These are phyloP conservation scores for Crucibulum laeve DNA, from an alignment of 768 basidiomycete genomes.

Conservation along the genomic window DNA sequence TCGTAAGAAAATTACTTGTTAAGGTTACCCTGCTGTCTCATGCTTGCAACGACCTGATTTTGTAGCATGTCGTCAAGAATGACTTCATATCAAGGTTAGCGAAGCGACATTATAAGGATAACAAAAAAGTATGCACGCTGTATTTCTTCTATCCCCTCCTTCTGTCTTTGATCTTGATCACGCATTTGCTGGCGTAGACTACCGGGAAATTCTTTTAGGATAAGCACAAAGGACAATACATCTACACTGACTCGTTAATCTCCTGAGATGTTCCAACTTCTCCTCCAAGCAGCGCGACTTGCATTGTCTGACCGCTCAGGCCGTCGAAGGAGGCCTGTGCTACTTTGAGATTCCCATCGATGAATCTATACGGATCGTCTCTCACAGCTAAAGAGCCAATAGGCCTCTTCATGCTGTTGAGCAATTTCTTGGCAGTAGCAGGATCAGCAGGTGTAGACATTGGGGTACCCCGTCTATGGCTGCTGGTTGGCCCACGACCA, in stretches of 20 bases:
- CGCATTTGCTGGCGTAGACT: slow-evolving; percentile 42
- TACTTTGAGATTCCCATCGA: not conserved
- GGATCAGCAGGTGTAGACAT: no score
- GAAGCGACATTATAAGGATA: not conserved
- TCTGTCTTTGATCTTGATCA: slow-evolving; percentile 37
- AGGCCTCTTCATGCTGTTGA: slow-evolving; percentile 20
- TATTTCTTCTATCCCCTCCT: slow-evolving; percentile 43
- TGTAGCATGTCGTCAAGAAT: slow-evolving; percentile 43
- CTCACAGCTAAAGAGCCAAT: slow-evolving; percentile 27
- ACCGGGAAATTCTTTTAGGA: not conserved
- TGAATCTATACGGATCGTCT: not conserved
- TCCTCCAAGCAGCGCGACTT: slow-evolving; percentile 34
- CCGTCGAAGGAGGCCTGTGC: slow-evolving; percentile 38
- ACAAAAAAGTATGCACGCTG: slow-evolving; percentile 28
- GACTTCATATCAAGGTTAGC: slow-evolving; percentile 20
- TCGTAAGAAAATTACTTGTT: not conserved
- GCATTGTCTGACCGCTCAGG: slow-evolving; percentile 39
- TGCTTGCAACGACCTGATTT: slow-evolving; percentile 36
- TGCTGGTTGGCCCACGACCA: no score
- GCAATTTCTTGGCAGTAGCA: no score
- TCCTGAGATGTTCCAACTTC: slow-evolving; percentile 33
- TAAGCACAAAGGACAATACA: not conserved
- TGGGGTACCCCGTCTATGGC: no score
- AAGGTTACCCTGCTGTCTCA: slow-evolving; percentile 40
- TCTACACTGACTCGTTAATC: slow-evolving; percentile 32